These are phyloP conservation scores for Termitomyces sp. DNA, from an alignment of 768 basidiomycete genomes.

Conservation along the genomic window DNA sequence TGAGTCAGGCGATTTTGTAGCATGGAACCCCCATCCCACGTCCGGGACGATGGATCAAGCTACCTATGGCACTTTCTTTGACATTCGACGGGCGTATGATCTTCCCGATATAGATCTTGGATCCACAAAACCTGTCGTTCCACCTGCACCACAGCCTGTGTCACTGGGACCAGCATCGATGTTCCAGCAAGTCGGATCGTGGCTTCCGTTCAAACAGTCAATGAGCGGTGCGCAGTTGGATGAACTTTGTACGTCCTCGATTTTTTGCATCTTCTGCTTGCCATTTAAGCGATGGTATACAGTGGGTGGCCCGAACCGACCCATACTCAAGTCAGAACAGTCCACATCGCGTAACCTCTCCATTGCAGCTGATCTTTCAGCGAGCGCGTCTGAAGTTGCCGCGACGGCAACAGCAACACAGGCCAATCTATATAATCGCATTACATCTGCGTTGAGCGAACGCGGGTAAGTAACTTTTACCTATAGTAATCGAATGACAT, in stretches of 20 bases:
- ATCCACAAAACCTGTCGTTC: constrained; percentile 36
- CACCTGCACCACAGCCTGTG: constrained; percentile 62
- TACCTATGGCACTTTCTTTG: constrained; percentile 58
- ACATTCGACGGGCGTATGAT: constrained; percentile 48
- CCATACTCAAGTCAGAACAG: constrained; percentile 36
- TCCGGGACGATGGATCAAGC: constrained; percentile 34
- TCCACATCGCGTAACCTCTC: neutral
- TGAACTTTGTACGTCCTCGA: constrained; percentile 42
- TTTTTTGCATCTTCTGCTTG: neutral
- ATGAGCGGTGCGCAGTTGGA: constrained; percentile 63
- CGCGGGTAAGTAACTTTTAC: constrained; percentile 49
- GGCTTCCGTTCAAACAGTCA: constrained; percentile 48
- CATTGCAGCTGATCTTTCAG: constrained; percentile 6
- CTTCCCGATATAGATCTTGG: constrained; percentile 52
- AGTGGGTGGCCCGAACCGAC: constrained; percentile 71
- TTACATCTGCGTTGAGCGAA: constrained; percentile 56
- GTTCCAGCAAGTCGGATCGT: constrained; percentile 39
- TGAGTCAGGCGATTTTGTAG: constrained; percentile 50
- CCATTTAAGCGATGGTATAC: neutral
- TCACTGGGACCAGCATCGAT: constrained; percentile 55
- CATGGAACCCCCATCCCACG: constrained; percentile 34
- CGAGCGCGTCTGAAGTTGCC: constrained; percentile 16
- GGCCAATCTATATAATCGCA: constrained; percentile 39
- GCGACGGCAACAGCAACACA: constrained; percentile 27
- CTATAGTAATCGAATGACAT: neutral